Evolutionary conservation across 768 basidiomycete species (phyloP), one percentile per base, ranked within the genome.

Genomic region (Leccinum aurantiacum): DNA sequence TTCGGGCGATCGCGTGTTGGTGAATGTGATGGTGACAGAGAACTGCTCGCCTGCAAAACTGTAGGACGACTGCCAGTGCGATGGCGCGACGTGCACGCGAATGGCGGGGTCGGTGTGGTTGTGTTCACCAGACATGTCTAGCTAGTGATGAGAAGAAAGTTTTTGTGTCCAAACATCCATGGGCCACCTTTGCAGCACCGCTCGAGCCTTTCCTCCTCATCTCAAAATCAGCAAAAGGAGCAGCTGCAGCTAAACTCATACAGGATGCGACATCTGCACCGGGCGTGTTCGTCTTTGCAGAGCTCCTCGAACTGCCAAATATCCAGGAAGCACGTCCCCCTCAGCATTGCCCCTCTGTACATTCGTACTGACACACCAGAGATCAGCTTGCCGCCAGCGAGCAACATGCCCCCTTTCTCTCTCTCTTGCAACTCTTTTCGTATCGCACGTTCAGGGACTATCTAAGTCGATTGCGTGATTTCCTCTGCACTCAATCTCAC

Each of bases 31-130:
- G 4, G 86, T 89, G 13, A 91, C 92, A 3, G 86, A 79, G 74
- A 96, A 93, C 0, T 83, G 78, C 74, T 98, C 95, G 58, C 95
- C 95, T 0, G 95, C 93, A 72, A 95, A 98, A n/a, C n/a, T n/a
- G 76, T 90, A 98, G 0, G 93, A 91, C 0, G 92, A 89, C 62
- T 94, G 90, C n/a, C n/a, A n/a, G n/a, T n/a, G n/a, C 0, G 90
- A 81, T 2, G 95, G 95, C 0, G 83, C 82, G 22, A 91, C 87
- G 27, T 84, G 81, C 41, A 92, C 85, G 38, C 88, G 85, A 5
- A 92, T 80, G 47, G 80, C 79, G 14, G 82, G 77, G 54, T 84
- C 84, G 51, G 3, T 24, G 24, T 66, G 29, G 61, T 35, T 57
- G 44, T 66, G 63, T 57, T 66, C 62, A 8, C 22, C 14, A 17